These are phyloP conservation scores for Phaseolus coccineus DNA, from an alignment of 331 rosid species.

Conservation along the genomic window DNA sequence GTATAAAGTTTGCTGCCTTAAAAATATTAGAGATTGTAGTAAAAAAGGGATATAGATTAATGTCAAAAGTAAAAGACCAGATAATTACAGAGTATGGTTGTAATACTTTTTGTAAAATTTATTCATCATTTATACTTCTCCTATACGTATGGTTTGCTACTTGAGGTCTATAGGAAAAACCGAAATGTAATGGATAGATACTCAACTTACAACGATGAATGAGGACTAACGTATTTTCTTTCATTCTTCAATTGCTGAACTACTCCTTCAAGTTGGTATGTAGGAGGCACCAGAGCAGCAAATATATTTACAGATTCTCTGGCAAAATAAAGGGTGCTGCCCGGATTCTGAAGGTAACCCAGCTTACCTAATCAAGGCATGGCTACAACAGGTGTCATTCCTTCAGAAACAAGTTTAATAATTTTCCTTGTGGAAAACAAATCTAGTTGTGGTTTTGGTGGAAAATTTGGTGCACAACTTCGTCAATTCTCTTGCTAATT, in stretches of 20 bases:
- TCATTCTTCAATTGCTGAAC: slow-evolving; percentile 37
- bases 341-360: slow-evolving; percentile 32
- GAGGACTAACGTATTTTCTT: slow-evolving; percentile 41
- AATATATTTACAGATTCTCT: slow-evolving; percentile 39
- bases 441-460: slow-evolving; percentile 79
- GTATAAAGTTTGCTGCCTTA: not conserved
- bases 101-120: not conserved
- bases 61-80: not conserved
- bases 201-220: slow-evolving; percentile 24
- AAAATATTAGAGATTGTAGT: not conserved
- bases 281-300: slow-evolving; percentile 30
- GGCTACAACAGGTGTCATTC: slow-evolving; percentile 34
- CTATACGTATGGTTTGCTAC: slow-evolving; percentile 1
- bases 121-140: slow-evolving; percentile 21
- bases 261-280: slow-evolving; percentile 28
- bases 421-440: slow-evolving; percentile 87
- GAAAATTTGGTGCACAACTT: slow-evolving; percentile 80
- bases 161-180: slow-evolving; percentile 7
- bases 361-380: slow-evolving; percentile 44
- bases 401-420: slow-evolving; percentile 47
- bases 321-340: slow-evolving; percentile 39
- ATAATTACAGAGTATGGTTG: slow-evolving; percentile 9
- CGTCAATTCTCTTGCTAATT: slow-evolving; percentile 69
- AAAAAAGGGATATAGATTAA: not conserved
- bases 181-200: not conserved